A percentile compares a stretch with the other conserved stretches of the same genome.
Evolutionary conservation across 352 stramenopile species (phyloP).

Genomic region (Pythium oligandrum): DNA sequence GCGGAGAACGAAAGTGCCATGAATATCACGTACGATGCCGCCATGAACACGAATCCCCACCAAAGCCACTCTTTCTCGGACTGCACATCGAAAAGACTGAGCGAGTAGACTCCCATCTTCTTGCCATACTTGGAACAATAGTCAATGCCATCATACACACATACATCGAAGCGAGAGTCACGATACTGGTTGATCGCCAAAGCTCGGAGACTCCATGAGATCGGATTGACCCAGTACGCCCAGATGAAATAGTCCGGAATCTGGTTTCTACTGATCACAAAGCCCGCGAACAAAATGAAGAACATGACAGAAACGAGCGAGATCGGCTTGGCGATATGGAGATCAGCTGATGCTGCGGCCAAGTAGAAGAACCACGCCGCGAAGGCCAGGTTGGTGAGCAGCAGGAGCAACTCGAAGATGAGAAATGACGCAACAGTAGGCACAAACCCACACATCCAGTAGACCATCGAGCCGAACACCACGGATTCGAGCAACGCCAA

Average conservation of each 20-base stretch:
- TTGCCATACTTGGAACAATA: slow-evolving; percentile 13
- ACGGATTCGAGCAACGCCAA: slow-evolving; percentile 37
- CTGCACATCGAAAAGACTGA: background rate
- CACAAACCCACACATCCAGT: slow-evolving; percentile 59
- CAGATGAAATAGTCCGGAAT: slow-evolving; percentile 28
- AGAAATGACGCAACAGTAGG: slow-evolving; percentile 29
- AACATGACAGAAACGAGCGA: slow-evolving; percentile 14
- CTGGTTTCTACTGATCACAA: slow-evolving; percentile 15
- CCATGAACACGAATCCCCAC: slow-evolving; percentile 6
- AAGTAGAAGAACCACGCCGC: slow-evolving; percentile 21
- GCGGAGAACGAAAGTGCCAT: slow-evolving; percentile 4
- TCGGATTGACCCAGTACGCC: slow-evolving; percentile 33
- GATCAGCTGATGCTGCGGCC: slow-evolving; percentile 4
- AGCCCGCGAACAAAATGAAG: slow-evolving; percentile 25
- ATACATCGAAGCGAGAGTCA: slow-evolving; percentile 7
- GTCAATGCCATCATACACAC: slow-evolving; percentile 5
- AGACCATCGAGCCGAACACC: slow-evolving; percentile 57
- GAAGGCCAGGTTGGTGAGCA: slow-evolving; percentile 25
- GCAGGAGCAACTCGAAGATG: slow-evolving; percentile 39
- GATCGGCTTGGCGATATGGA: slow-evolving; percentile 18
- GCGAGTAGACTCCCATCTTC: slow-evolving; percentile 5
- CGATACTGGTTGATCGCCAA: slow-evolving; percentile 13
- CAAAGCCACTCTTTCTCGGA: slow-evolving; percentile 8
- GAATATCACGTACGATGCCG: slow-evolving; percentile 8
- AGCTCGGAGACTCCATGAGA: slow-evolving; percentile 16